Conservation (phyloP, 2,329 filamentous ascomycete species). For the Lasiodiplodia sp. region DNA sequence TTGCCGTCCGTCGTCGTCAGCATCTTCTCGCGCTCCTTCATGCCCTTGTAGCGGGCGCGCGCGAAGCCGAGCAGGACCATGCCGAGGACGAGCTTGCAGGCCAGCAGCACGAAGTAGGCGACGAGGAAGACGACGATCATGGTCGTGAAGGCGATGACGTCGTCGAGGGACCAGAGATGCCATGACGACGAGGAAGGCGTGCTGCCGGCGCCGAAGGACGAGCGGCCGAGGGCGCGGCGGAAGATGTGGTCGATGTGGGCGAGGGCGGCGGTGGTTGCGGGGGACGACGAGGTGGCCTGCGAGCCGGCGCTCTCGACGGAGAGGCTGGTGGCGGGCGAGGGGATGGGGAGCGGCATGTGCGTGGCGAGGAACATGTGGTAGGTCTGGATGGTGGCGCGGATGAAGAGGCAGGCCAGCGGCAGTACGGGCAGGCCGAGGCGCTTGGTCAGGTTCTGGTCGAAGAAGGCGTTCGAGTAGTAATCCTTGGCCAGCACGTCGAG, state of each 20-base stretch:
- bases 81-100: slow-evolving; percentile 77
- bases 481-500: slow-evolving; percentile 95
- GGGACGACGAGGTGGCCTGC: slow-evolving; percentile 58
- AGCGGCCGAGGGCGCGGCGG: slow-evolving; percentile 76
- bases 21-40: slow-evolving; percentile 72
- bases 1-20: slow-evolving; percentile 69
- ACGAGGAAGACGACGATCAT: slow-evolving; percentile 87
- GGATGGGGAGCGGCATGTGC: slow-evolving; percentile 77
- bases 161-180: slow-evolving; percentile 70
- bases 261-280: slow-evolving; percentile 77
- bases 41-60: slow-evolving; percentile 77
- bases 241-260: slow-evolving; percentile 81
- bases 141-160: slow-evolving; percentile 77
- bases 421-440: slow-evolving; percentile 90
- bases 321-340: slow-evolving; percentile 71
- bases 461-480: slow-evolving; percentile 96
- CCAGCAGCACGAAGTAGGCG: slow-evolving; percentile 44
- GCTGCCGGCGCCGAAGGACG: slow-evolving; percentile 66
- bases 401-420: slow-evolving; percentile 92
- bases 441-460: slow-evolving; percentile 86
- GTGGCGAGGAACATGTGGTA: slow-evolving; percentile 98
- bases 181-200: slow-evolving; percentile 42
- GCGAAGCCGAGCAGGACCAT: slow-evolving; percentile 86
- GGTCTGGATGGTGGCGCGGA: slow-evolving; percentile 91
- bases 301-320: slow-evolving; percentile 58